These are phyloP conservation scores for Termitomyces sp. DNA, from an alignment of 1,284 basidiomycete species.

Conservation along the genomic window DNA sequence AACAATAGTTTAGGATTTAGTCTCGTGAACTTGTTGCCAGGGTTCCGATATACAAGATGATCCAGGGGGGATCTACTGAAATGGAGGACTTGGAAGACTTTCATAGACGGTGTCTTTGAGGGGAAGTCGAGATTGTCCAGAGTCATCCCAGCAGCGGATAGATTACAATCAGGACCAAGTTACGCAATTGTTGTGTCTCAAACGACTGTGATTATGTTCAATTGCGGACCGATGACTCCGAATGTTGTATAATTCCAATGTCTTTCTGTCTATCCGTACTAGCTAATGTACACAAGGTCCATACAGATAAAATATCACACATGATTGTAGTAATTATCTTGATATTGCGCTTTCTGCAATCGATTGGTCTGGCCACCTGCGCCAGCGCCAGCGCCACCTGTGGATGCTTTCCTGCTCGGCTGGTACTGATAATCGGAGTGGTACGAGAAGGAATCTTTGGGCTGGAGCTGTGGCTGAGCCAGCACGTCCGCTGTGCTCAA, in stretches of 20 bases:
- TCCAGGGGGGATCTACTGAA: conserved; percentile 1
- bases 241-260: background rate
- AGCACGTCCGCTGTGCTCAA: conserved; percentile 54
- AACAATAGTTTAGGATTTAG: conserved; percentile 4
- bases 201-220: background rate
- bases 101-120: background rate
- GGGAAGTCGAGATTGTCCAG: background rate
- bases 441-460: conserved; percentile 34
- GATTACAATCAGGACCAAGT: background rate
- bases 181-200: background rate
- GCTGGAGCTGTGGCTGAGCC: conserved; percentile 42
- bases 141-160: background rate
- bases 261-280: background rate
- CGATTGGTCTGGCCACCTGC: conserved; percentile 27
- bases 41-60: conserved; percentile 7
- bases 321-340: conserved; percentile 25
- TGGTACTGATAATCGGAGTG: conserved; percentile 25
- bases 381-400: conserved; percentile 7
- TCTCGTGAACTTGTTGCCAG: conserved; percentile 3
- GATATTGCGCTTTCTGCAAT: conserved; percentile 36
- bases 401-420: conserved; percentile 9
- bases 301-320: background rate
- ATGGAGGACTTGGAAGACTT: conserved; percentile 10
- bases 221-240: background rate
- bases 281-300: background rate